Evolutionary conservation across 345 rosid species (phyloP).

Genomic region (Zanthoxylum bungeanum): DNA sequence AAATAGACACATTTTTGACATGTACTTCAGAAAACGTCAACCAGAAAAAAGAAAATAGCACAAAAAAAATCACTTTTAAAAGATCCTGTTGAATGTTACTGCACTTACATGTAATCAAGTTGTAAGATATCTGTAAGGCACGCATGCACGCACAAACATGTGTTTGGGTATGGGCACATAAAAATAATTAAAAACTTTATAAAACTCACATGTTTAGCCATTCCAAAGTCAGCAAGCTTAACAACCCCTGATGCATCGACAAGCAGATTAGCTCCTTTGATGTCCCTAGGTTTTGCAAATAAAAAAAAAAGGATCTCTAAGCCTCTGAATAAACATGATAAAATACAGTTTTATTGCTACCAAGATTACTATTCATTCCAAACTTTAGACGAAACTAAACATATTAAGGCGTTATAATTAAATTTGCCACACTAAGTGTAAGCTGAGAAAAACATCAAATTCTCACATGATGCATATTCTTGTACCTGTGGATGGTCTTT

Average conservation of each 20-base stretch:
- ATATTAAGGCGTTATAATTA: neutral
- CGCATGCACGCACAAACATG: neutral
- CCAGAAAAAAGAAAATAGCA: neutral
- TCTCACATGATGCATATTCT: neutral
- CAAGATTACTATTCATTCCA: constrained; percentile 1
- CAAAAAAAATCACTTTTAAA: neutral
- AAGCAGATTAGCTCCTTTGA: constrained; percentile 97
- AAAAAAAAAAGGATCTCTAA: constrained; percentile 13
- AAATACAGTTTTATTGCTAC: constrained; percentile 4
- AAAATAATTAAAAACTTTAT: neutral
- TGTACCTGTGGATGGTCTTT: constrained; percentile 91
- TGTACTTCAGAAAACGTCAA: neutral
- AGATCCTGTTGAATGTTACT: too few relatives aligned
- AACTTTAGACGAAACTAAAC: neutral
- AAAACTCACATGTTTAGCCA: constrained; percentile 90
- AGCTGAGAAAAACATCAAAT: constrained; percentile 6
- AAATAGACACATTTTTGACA: neutral
- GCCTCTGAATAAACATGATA: constrained; percentile 8
- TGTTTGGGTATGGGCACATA: neutral
- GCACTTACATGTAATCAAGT: neutral
- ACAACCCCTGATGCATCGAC: constrained; percentile 95
- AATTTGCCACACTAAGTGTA: neutral
- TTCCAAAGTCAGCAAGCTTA: constrained; percentile 97
- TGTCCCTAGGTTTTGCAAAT: constrained; percentile 58
- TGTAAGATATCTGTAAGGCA: neutral